Evolutionary conservation across 179 eudicot species (phyloP), one percentile per base, ranked within the genome.

Genomic region (Vitellaria paradoxa): DNA sequence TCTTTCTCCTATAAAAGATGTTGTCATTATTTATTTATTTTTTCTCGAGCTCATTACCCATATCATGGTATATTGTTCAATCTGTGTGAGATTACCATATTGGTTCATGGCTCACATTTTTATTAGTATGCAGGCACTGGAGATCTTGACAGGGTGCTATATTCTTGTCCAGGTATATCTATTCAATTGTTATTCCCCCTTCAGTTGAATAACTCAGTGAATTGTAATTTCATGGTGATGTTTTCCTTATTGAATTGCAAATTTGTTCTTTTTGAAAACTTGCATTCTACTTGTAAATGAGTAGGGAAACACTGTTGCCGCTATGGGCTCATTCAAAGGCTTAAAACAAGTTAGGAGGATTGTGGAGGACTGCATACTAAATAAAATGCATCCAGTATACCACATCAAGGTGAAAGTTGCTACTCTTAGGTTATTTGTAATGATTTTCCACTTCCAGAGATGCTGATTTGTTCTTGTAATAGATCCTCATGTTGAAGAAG

Each of bases 251-350:
- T 46, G 55, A 76, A 4, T 62, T 14, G n/a, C 30, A 21, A 11
- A 53, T 13, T 45, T 68, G 69, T 11, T 15, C 50, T 17, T 71
- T 17, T 63, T n/a, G 2, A 7, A 68, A 30, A n/a, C 15, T 10
- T 72, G 10, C 24, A 46, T 76, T 68, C 40, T 56, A 7, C 71
- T 72, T 67, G 59, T 66, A 49, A 47, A 69, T 82, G 75, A 74
- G 24, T 68, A 95, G 99, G 99, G 99, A 75, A 93, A 89, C 86
- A 91, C 99, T 26, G 97, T 95, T 84, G 83, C 99, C 72, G 93
- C 97, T 47, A 95, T 95, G 99, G 99, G 99, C 73, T 87, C 99
- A 21, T 95, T 86, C 65, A 95, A 93, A 84, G 99, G 99, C 72
- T 85, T 95, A 66, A 95, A 95, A 78, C 99, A 95, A 84, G 88